phyloP scores from a whole-genome alignment of 305 asterid genomes.

The Fraxinus nigra region DNA sequence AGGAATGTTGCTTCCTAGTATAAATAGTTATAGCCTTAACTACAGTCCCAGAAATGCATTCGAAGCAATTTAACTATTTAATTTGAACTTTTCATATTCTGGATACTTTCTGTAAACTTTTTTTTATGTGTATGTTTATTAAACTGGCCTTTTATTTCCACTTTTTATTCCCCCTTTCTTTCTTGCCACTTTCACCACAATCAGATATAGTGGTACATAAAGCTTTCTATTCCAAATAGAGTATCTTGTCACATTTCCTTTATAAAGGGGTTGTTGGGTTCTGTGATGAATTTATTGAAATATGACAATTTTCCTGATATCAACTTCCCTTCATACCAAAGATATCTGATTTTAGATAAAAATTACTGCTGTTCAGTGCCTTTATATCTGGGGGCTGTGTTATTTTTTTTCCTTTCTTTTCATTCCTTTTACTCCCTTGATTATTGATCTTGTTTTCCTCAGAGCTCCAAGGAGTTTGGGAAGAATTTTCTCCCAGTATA shows the following conservation, averaged over 20 bases:
- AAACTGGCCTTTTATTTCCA: background rate
- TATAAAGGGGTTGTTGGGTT: background rate
- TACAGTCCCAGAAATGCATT: background rate
- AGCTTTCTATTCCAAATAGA: background rate
- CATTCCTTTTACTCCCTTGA: background rate
- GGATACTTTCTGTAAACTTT: background rate
- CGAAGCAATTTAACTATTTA: background rate
- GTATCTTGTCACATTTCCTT: background rate
- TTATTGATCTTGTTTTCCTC: conserved; percentile 16
- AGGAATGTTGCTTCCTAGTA: background rate
- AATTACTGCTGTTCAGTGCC: background rate
- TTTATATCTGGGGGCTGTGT: background rate
- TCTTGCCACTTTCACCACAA: background rate
- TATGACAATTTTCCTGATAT: background rate
- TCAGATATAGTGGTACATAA: background rate
- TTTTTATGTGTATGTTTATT: background rate
- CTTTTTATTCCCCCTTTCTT: background rate
- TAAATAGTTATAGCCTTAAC: background rate
- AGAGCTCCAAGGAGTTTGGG: conserved; percentile 41
- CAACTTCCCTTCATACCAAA: background rate
- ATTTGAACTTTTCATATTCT: background rate
- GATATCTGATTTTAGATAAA: background rate
- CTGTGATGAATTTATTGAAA: background rate
- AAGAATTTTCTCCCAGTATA: conserved; percentile 50
- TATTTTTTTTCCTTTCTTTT: background rate